A percentile compares a stretch with the other conserved stretches of the same genome.
phyloP scores from a whole-genome alignment of 495 filamentous ascomycete species.

The Amphirosellinia nigrospora region DNA sequence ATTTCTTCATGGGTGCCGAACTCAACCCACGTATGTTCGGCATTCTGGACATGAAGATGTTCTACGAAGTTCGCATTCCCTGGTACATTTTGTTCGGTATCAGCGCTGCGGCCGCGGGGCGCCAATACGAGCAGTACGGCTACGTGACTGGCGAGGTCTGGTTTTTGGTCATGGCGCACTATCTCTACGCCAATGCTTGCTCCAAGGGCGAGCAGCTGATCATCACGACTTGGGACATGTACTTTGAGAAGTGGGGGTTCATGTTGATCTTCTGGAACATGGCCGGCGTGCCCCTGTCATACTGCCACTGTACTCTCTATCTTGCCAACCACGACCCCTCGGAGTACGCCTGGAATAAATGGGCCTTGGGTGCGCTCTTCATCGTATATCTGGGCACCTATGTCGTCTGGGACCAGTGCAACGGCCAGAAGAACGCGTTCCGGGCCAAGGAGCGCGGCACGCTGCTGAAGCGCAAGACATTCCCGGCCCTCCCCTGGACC shows the following conservation, averaged over 20 bases:
- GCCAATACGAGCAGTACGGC: conserved; percentile 88
- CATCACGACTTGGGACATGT: conserved; percentile 97
- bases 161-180: conserved; percentile 93
- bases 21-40: conserved; percentile 95
- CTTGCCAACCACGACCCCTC: conserved; percentile 85
- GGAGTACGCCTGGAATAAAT: conserved; percentile 79
- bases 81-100: conserved; percentile 94
- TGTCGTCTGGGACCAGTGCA: conserved; percentile 90
- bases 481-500: conserved; percentile 95
- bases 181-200: conserved; percentile 95
- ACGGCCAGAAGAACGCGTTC: conserved; percentile 96
- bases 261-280: conserved; percentile 99
- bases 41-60: conserved; percentile 98
- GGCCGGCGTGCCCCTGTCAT: conserved; percentile 90
- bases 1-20: conserved; percentile 99
- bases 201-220: conserved; percentile 97
- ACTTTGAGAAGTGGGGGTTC: conserved; percentile 99
- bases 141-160: conserved; percentile 88
- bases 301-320: conserved; percentile 97
- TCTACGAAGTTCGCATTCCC: conserved; percentile 95
- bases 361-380: conserved; percentile 69
- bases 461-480: conserved; percentile 73
- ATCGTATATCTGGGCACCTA: conserved; percentile 82
- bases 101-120: conserved; percentile 75
- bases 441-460: conserved; percentile 80